phyloP scores from a whole-genome alignment of 371 early-diverging fungal species.

The Hamiltosporidium tvaerminnensis region DNA sequence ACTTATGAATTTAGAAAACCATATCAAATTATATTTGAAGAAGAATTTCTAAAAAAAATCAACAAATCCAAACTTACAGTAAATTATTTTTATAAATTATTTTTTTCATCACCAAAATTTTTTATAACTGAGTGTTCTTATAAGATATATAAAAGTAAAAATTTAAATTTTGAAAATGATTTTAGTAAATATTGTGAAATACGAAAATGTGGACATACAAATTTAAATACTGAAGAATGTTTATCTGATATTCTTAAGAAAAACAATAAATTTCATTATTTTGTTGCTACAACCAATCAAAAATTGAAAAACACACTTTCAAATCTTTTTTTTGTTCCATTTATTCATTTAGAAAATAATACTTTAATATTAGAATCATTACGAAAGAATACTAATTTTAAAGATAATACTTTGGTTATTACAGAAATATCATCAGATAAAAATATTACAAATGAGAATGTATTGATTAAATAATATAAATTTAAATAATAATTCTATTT shows the following conservation, averaged over 20 bases:
- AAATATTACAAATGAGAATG: too few species aligned
- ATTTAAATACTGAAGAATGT: neutral
- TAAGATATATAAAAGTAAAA: neutral
- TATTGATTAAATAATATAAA: too few species aligned
- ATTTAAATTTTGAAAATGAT: neutral
- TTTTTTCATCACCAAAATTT: neutral
- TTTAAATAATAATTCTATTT: too few species aligned
- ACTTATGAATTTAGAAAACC: neutral
- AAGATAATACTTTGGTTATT: too few species aligned
- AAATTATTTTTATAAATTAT: neutral
- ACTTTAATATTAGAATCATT: too few species aligned
- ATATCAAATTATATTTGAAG: slow-evolving; percentile 1
- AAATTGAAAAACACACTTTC: too few species aligned
- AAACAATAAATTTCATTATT: slow-evolving; percentile 2
- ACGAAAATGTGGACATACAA: neutral
- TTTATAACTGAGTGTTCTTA: slow-evolving; percentile 5
- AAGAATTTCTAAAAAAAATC: neutral
- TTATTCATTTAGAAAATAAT: too few species aligned
- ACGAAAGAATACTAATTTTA: too few species aligned
- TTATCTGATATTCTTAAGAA: neutral
- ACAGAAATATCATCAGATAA: too few species aligned
- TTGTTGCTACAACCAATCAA: neutral
- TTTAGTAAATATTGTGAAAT: slow-evolving; percentile 9
- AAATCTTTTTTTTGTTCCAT: too few species aligned
- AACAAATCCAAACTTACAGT: slow-evolving; percentile 4